Percentiles rank a stretch among this genome's conserved stretches.
Conservation (phyloP, 2,329 filamentous ascomycete genomes). For the Tolypocladium sp. region DNA sequence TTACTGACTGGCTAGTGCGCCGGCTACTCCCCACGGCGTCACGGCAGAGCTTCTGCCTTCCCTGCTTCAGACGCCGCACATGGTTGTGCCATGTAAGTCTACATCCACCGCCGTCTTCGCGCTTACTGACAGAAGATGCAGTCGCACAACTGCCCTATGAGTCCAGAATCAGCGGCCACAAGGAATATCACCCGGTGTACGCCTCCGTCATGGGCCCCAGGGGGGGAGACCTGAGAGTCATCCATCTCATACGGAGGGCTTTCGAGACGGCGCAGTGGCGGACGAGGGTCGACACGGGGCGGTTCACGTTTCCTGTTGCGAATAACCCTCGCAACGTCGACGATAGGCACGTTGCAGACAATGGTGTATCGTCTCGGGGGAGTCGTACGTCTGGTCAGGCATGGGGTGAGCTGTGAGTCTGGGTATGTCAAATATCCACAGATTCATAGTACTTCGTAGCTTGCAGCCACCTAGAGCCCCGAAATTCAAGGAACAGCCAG, state of each 20-base stretch:
- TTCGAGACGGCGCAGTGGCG: slow-evolving; percentile 17
- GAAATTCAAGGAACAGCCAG: too few relatives aligned
- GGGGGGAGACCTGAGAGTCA: slow-evolving; percentile 15
- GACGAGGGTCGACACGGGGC: slow-evolving; percentile 17
- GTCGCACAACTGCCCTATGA: slow-evolving; percentile 21
- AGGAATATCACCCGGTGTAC: slow-evolving; percentile 20
- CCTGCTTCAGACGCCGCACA: slow-evolving; percentile 19
- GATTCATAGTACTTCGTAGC: background rate
- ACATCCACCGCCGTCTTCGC: background rate
- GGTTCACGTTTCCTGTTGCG: slow-evolving; percentile 16
- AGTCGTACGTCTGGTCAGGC: background rate
- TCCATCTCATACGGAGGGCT: slow-evolving; percentile 18
- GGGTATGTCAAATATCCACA: background rate
- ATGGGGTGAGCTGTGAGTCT: background rate
- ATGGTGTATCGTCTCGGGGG: background rate
- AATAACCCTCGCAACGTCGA: slow-evolving; percentile 6
- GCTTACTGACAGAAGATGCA: slow-evolving; percentile 1
- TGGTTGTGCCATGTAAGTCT: slow-evolving; percentile 25
- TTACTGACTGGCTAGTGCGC: slow-evolving; percentile 12
- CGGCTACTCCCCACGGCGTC: slow-evolving; percentile 13
- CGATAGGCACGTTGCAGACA: background rate
- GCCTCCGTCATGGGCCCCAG: slow-evolving; percentile 18
- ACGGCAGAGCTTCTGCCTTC: slow-evolving; percentile 16
- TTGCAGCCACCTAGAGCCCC: background rate
- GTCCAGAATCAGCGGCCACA: slow-evolving; percentile 16